These are phyloP conservation scores for Podaxis sp. DNA, from an alignment of 768 basidiomycete species.

Conservation along the genomic window DNA sequence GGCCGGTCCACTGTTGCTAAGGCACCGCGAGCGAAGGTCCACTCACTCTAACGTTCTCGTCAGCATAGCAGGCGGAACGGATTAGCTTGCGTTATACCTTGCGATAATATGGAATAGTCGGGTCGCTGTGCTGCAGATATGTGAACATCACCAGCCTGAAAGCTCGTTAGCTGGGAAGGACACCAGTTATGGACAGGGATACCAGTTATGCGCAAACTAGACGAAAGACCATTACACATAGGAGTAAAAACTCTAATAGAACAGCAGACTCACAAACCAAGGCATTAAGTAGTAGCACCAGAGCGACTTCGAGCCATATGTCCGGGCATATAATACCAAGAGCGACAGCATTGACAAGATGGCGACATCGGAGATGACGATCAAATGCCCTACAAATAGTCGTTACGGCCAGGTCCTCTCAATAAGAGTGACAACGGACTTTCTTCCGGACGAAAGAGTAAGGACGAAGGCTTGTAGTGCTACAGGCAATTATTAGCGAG, in stretches of 20 bases:
- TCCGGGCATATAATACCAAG: conserved; percentile 28
- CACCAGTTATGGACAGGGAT: background rate
- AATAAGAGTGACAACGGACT: conserved; percentile 25
- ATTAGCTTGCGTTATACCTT: conserved; percentile 23
- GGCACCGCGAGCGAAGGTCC: conserved; percentile 62
- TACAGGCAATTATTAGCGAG: conserved; percentile 17
- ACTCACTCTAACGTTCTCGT: conserved; percentile 34
- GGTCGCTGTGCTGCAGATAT: conserved; percentile 62
- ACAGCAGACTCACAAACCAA: conserved; percentile 40
- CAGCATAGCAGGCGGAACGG: background rate
- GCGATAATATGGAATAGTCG: conserved; percentile 58
- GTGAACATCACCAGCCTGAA: conserved; percentile 60
- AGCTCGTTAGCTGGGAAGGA: conserved; percentile 6
- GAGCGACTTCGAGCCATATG: conserved; percentile 29
- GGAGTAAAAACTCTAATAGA: background rate
- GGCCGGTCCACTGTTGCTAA: conserved; percentile 60
- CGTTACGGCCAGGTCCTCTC: background rate
- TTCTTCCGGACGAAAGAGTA: conserved; percentile 44
- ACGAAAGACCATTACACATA: background rate
- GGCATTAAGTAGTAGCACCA: conserved; percentile 45
- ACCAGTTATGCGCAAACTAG: conserved; percentile 48
- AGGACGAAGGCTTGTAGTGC: conserved; percentile 43
- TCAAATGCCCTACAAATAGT: conserved; percentile 25
- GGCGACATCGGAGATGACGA: conserved; percentile 42
- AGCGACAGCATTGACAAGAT: conserved; percentile 37